Evolutionary conservation across 257 asterid genomes (phyloP).

Genomic region (Jacaranda copaia): DNA sequence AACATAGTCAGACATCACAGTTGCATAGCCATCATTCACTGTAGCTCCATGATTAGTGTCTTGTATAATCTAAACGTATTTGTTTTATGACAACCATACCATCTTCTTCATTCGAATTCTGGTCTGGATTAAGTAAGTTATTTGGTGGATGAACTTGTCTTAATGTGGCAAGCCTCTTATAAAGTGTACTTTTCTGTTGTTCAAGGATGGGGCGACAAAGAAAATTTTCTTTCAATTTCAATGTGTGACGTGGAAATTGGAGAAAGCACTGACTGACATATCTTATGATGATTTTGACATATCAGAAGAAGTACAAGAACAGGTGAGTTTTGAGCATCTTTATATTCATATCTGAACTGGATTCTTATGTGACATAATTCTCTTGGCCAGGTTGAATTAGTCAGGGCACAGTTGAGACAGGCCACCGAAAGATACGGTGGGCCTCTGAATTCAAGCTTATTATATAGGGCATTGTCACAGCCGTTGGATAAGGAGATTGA

Average conservation of each 20-base stretch:
- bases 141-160: constrained; percentile 5
- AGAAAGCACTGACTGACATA: constrained; percentile 69
- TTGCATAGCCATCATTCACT: too few species aligned
- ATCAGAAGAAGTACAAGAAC: constrained; percentile 96
- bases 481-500: constrained; percentile 73
- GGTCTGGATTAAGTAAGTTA: not conserved
- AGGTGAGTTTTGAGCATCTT: constrained; percentile 57
- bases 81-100: not conserved
- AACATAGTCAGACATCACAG: too few species aligned
- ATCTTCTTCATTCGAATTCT: not conserved
- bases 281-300: constrained; percentile 73
- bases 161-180: constrained; percentile 32
- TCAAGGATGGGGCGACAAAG: constrained; percentile 71
- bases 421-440: constrained; percentile 87
- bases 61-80: not conserved
- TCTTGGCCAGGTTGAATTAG: constrained; percentile 67
- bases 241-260: constrained; percentile 89
- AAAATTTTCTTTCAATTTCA: constrained; percentile 79
- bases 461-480: constrained; percentile 68
- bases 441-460: constrained; percentile 62
- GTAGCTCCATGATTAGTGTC: too few species aligned
- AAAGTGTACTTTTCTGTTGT: constrained; percentile 30
- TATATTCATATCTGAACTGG: not conserved
- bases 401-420: constrained; percentile 80
- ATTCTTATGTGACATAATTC: constrained; percentile 32